Base-by-base conservation (phyloP, 2,329 filamentous ascomycete genomes). In the Colletotrichum tofieldiae region DNA sequence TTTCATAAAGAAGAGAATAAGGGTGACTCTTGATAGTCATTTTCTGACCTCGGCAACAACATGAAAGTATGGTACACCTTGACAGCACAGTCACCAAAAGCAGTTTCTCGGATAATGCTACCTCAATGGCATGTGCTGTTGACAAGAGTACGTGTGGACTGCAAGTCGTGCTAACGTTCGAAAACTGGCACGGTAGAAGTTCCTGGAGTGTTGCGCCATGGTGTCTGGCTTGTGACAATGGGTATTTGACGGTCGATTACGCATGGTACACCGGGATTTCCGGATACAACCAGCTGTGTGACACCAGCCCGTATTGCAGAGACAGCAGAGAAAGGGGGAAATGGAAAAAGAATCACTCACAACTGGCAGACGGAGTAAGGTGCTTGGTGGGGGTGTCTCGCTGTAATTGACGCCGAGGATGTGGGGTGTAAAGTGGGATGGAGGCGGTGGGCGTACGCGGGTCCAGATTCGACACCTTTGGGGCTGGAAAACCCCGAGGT, bases 381-480 rank as follows among this genome's bases (percentile, higher is more conserved):
- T 37, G 23, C 51, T 41, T 65, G 52, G 61, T 43, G 56, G 55
- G 60, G 58, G 41, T 62, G 14, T 65, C 76, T 80, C 79, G 79
- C 78, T 79, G 73, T 74, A 78, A 78, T 77, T 72, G 26, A 74
- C n/a, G 41, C 79, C 79, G 79, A 80, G 74, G 51, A 47, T 35
- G 59, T 55, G 74, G 71, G 74, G 75, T 74, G 73, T 20, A n/a
- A 29, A 35, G 55, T 20, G 54, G 65, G 58, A 39, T n/a, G 29
- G 29, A 9, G 43, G 1, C 43, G 20, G 43, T 47, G 43, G 43
- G 29, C 43, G 43, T 23, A 49, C 41, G n/a, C 32, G 58, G 49
- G 65, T 67, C 32, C 47, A 52, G 5, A 8, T 12, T 51, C 55
- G 35, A 35, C 14, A 58, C 47, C 47, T 49, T 9, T 4, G n/a